phyloP scores from a whole-genome alignment of 2,329 filamentous ascomycete genomes.

The Trichoderma koningii region DNA sequence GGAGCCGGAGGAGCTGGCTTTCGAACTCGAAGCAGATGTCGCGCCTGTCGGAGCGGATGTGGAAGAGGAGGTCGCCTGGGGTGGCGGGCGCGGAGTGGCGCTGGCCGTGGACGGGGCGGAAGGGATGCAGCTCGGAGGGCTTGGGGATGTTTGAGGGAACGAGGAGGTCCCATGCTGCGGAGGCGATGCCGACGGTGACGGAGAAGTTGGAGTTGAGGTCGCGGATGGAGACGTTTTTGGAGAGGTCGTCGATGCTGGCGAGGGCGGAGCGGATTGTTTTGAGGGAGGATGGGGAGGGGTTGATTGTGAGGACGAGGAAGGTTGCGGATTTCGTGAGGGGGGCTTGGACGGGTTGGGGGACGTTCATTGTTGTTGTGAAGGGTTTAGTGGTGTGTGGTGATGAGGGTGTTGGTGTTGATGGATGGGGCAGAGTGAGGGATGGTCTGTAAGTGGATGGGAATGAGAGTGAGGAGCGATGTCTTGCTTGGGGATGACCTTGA shows the following conservation, averaged over 20 bases:
- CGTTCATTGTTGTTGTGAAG: conserved; percentile 7
- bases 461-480: not conserved
- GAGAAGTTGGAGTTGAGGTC: conserved; percentile 48
- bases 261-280: conserved; percentile 48
- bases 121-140: conserved; percentile 55
- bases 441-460: not conserved
- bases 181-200: conserved; percentile 59
- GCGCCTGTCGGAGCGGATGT: conserved; percentile 58
- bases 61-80: conserved; percentile 59
- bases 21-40: conserved; percentile 63
- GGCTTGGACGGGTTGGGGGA: conserved; percentile 44
- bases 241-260: conserved; percentile 47
- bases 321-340: conserved; percentile 56
- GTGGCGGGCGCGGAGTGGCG: conserved; percentile 57
- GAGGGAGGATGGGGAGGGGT: conserved; percentile 38
- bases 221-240: conserved; percentile 57
- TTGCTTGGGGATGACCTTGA: not conserved
- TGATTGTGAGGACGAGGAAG: conserved; percentile 53
- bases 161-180: conserved; percentile 52
- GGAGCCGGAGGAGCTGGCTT: conserved; percentile 52
- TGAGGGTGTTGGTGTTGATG: not conserved
- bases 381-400: not conserved
- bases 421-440: not conserved
- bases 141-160: conserved; percentile 38
- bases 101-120: conserved; percentile 49